These are phyloP conservation scores for Monilinia fructicola DNA, from an alignment of 2,329 filamentous ascomycete genomes.

Conservation along the genomic window DNA sequence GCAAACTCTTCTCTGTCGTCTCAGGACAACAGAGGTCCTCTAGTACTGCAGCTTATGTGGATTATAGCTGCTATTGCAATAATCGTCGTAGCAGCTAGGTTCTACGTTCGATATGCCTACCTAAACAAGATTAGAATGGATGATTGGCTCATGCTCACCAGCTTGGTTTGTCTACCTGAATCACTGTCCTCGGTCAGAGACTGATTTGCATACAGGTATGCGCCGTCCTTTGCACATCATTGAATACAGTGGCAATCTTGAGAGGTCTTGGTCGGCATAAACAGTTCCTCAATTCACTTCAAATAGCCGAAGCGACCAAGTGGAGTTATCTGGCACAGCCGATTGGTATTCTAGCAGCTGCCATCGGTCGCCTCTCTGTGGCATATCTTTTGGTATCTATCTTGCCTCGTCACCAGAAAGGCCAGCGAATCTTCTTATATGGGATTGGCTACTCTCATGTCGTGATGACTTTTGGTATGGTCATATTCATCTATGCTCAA, in stretches of 20 bases:
- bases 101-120: not conserved
- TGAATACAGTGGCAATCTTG: conserved; percentile 6
- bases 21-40: not conserved
- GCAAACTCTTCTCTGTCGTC: not conserved
- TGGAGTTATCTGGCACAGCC: conserved; percentile 11
- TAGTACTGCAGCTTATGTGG: not conserved
- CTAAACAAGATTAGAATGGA: not conserved
- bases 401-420: not conserved
- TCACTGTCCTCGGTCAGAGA: not conserved
- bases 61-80: not conserved
- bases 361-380: not conserved
- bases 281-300: not conserved
- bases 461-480: not conserved
- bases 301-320: conserved; percentile 8
- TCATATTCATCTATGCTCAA: conserved; percentile 8
- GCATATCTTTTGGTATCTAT: conserved; percentile 4
- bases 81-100: not conserved
- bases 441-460: not conserved
- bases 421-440: not conserved
- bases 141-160: not conserved
- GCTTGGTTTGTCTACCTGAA: not conserved
- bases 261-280: conserved; percentile 2
- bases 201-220: not conserved
- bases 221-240: not conserved
- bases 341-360: conserved; percentile 3